These are phyloP conservation scores for Malassezia pachydermatis DNA, from an alignment of 1,284 basidiomycete species.

Conservation along the genomic window DNA sequence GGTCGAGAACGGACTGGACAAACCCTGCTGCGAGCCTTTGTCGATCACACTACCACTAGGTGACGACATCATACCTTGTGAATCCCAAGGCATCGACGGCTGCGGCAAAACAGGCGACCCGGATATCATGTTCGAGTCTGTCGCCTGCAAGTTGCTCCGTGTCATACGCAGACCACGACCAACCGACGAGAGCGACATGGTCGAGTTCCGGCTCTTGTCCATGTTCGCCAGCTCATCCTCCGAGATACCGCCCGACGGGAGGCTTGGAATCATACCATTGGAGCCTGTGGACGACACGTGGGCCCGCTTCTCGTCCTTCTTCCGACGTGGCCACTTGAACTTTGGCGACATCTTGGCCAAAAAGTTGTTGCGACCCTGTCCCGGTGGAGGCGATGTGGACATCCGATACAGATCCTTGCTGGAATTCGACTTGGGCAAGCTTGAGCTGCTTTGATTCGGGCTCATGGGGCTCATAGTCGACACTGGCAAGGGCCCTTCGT, in stretches of 20 bases:
- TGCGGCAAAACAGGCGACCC: no score
- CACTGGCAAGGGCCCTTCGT: neutral
- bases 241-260: neutral
- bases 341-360: slow-evolving; percentile 17
- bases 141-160: no score
- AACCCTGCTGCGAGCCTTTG: no score
- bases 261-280: no score
- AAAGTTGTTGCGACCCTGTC: slow-evolving; percentile 1
- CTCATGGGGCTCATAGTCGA: slow-evolving; percentile 17
- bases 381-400: neutral
- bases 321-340: slow-evolving; percentile 16
- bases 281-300: no score
- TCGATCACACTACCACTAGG: no score
- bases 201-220: neutral
- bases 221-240: neutral
- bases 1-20: no score
- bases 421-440: neutral
- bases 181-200: neutral
- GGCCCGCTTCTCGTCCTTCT: slow-evolving; percentile 3
- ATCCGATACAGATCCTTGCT: neutral
- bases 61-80: no score
- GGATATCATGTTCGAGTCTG: no score
- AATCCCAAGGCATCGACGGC: no score
- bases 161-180: no score
- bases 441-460: neutral